Base-by-base conservation (phyloP, 116 monocot genomes). In the Phalaenopsis hybrid region DNA sequence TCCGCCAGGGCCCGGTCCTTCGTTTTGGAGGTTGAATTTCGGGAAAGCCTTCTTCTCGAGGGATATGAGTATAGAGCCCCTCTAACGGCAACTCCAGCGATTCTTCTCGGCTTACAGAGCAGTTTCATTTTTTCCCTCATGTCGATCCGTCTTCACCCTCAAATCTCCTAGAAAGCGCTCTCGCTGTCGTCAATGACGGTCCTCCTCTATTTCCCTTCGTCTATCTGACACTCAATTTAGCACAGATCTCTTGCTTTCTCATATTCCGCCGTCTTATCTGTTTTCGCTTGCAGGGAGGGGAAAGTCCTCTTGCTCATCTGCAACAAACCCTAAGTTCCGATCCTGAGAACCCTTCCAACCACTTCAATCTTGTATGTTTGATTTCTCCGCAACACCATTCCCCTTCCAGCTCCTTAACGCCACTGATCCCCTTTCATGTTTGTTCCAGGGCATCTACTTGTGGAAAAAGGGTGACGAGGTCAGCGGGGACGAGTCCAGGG, bases 241-340 rank as follows among this genome's bases (percentile, higher is more conserved):
- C 41, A 16, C 1, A 41, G 13, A 41, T 72, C 41, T 4, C 72
- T 72, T 16, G 72, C 41, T 72, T 41, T 72, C 41, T 4, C 72
- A 5, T 41, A 72, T 8, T 72, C 37, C 41, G 41, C 69, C 7
- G 15, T 41, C 72, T 72, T 72, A 44, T 70, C 21, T 23, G 23
- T 58, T 50, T 2, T 21, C 77, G 50, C 73, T 16, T 34, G 28
- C 49, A 55, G 77, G 81, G 25, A 12, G 87, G 81, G 20, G 88
- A 73, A 46, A 73, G 81, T 58, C 10, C 76, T 46, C 57, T 81
- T 43, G 44, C 28, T 13, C 79, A 81, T 31, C 80, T 90, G 59
- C 82, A 89, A 82, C 79, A 95, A 89, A 50, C 83, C 80, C 82
- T 99, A 75, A 88, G 81, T 28, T 79, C 88, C 73, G 91, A 98